Conservation (phyloP, 225 moss, liverwort and hornwort species). For the Straminergon stramineum region DNA sequence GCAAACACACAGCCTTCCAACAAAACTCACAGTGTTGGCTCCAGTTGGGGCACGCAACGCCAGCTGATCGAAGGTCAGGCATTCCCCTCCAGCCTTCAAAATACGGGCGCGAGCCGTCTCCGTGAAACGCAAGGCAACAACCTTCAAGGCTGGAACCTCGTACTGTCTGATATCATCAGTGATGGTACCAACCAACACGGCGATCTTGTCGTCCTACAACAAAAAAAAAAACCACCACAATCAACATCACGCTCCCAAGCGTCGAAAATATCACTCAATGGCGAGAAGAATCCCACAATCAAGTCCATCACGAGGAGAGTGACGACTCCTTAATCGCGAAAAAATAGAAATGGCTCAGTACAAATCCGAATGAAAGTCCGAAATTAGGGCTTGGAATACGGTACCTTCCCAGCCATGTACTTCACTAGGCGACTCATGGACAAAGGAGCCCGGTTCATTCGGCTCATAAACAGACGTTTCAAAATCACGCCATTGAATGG, state of each 20-base stretch:
- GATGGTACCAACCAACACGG: slow-evolving; percentile 65
- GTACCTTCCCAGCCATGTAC: slow-evolving; percentile 70
- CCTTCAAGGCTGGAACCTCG: slow-evolving; percentile 68
- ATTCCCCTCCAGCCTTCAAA: slow-evolving; percentile 69
- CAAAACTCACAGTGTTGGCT: slow-evolving; percentile 36
- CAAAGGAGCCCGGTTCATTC: slow-evolving; percentile 58
- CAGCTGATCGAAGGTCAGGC: slow-evolving; percentile 76
- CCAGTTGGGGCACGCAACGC: slow-evolving; percentile 81
- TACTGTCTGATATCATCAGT: slow-evolving; percentile 72
- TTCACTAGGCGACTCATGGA: slow-evolving; percentile 71
- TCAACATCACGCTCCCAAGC: background rate
- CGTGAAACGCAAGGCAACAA: slow-evolving; percentile 62
- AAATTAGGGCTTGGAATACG: background rate
- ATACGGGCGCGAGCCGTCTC: slow-evolving; percentile 74
- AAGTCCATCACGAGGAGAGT: background rate
- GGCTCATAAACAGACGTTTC: slow-evolving; percentile 79
- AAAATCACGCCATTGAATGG: slow-evolving; percentile 69
- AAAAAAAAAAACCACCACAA: background rate
- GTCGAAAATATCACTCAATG: background rate
- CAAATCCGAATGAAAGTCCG: no score
- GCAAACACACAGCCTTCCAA: background rate
- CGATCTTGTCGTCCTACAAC: slow-evolving; percentile 44
- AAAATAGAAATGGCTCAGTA: background rate
- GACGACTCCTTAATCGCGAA: background rate
- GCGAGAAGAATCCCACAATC: background rate